Conservation (phyloP, 2,329 filamentous ascomycete species). For the Conoideocrella luteorostrata region DNA sequence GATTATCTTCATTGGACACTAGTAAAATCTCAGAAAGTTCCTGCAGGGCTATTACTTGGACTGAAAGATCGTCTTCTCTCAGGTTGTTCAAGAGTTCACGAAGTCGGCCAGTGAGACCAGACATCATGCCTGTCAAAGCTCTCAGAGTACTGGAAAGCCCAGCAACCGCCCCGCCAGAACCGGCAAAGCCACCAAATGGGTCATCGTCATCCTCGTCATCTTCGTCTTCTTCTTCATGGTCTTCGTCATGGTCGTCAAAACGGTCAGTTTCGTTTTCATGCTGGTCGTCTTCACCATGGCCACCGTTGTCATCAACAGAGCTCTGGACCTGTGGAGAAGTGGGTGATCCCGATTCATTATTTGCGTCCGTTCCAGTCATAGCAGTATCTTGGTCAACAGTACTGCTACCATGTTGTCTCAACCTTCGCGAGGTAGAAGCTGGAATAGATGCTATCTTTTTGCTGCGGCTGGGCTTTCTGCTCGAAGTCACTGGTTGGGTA, state of each 20-base stretch:
- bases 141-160: constrained; percentile 75
- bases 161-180: constrained; percentile 53
- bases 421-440: constrained; percentile 36
- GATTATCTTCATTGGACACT: constrained; percentile 92
- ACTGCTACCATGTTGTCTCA: constrained; percentile 48
- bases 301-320: constrained; percentile 30
- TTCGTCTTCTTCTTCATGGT: constrained; percentile 48
- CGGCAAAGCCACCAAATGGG: constrained; percentile 61
- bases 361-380: constrained; percentile 65
- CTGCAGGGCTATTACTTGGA: constrained; percentile 87
- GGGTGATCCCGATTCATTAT: constrained; percentile 32
- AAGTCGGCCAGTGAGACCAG: constrained; percentile 71
- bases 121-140: constrained; percentile 87
- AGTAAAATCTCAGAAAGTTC: constrained; percentile 89
- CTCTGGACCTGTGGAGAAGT: constrained; percentile 32
- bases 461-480: constrained; percentile 64
- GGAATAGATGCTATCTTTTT: constrained; percentile 54
- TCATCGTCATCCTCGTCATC: constrained; percentile 63
- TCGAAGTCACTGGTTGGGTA: constrained; percentile 56
- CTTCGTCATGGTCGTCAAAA: constrained; percentile 26
- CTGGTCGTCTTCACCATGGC: constrained; percentile 23
- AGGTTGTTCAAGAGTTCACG: constrained; percentile 71
- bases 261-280: constrained; percentile 28
- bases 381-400: constrained; percentile 56
- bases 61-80: constrained; percentile 76